These are phyloP conservation scores for Cercospora citrullina DNA, from an alignment of 2,329 filamentous ascomycete genomes.

Conservation along the genomic window DNA sequence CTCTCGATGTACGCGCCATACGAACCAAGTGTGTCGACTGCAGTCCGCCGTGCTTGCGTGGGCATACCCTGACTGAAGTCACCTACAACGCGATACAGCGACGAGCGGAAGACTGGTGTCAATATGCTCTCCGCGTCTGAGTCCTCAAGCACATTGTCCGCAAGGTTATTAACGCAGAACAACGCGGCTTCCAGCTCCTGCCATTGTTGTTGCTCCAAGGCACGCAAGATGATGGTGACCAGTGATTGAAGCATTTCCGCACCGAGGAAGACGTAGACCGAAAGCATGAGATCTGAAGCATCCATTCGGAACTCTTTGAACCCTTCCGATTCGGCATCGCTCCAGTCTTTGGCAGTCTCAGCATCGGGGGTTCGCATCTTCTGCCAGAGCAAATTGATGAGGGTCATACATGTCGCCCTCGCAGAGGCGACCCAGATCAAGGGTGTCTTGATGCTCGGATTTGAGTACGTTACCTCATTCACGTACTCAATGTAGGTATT, in stretches of 20 bases:
- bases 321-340: conserved; percentile 57
- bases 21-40: conserved; percentile 67
- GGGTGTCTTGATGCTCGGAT: conserved; percentile 39
- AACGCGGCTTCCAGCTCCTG: conserved; percentile 53
- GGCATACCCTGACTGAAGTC: conserved; percentile 55
- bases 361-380: conserved; percentile 57
- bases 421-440: conserved; percentile 60
- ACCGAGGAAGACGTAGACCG: conserved; percentile 61
- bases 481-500: conserved; percentile 68
- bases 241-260: conserved; percentile 49
- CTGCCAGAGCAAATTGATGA: conserved; percentile 32
- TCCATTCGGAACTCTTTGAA: conserved; percentile 69
- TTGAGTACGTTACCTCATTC: conserved; percentile 59
- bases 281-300: conserved; percentile 74
- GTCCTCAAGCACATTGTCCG: conserved; percentile 64
- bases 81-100: conserved; percentile 53
- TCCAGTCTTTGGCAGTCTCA: conserved; percentile 62
- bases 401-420: conserved; percentile 61
- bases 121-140: conserved; percentile 60
- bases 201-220: conserved; percentile 48
- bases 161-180: conserved; percentile 65
- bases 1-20: conserved; percentile 77
- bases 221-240: conserved; percentile 46
- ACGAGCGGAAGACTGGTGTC: conserved; percentile 63
- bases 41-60: conserved; percentile 64